Evolutionary conservation across 2,329 filamentous ascomycete genomes (phyloP), one percentile per base, ranked within the genome.

Genomic region (Hypoxylon sp.): DNA sequence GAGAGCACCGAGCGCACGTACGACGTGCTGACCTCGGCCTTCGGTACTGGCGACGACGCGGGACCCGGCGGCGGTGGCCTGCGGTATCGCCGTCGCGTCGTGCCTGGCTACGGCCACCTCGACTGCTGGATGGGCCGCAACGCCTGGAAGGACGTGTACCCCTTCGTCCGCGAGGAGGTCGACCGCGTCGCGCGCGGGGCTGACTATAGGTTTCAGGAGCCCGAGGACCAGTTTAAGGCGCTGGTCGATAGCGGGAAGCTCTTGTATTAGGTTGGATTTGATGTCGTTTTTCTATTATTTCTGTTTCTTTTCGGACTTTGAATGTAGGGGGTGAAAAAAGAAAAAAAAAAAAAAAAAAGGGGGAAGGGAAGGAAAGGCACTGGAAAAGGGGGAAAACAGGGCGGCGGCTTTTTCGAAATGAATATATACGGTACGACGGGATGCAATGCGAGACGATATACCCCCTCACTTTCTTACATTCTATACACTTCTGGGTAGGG

Each of bases 101-200:
- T 87, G 4, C 79, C 79, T 1, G 81, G 81, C 11, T 87, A 87
- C 67, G 83, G 84, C 2, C 84, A 87, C 68, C 70, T 87, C 33
- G 84, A 87, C 74, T 81, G 81, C 66, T 87, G 83, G 82, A 87
- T 87, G 81, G 83, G 84, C 3, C 76, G 80, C 38, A 79, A 82
- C 52, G 82, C 83, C 2, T 84, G 81, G 77, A 80, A 76, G 68
- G 85, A 87, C 66, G 81, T 88, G 23, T 87, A 81, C 66, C 84
- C 84, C 0, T 76, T 82, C 47, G 75, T 87, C 7, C 69, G 79
- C 24, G 78, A 81, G 66, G 81, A 85, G 70, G 75, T 85, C 1
- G 82, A 86, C 63, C 76, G 81, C 8, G 81, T 86, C 0, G 74
- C 76, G 3, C 69, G 79, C 4, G 79, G 78, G 0, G 70, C 73